Percentiles rank a stretch among this genome's conserved stretches.
These are phyloP conservation scores for Sphenostylis stenocarpa DNA, from an alignment of 306 rosid species.

Conservation along the genomic window DNA sequence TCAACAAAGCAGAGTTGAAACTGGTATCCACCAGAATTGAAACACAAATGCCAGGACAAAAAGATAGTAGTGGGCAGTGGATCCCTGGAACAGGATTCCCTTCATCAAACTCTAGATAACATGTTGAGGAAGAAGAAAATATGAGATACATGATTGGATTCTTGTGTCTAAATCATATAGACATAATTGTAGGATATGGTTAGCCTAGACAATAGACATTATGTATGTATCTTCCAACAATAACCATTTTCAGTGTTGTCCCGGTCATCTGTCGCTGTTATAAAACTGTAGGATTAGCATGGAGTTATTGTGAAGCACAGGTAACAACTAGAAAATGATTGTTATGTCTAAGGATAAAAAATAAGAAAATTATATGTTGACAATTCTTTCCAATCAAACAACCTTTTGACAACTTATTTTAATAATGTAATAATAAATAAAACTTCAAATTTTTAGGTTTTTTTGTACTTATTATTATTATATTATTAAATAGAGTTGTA, in stretches of 20 bases:
- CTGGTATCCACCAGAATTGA: background rate
- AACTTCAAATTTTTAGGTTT: no score
- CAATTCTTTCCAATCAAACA: no score
- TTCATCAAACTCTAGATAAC: background rate
- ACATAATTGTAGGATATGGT: background rate
- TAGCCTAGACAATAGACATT: background rate
- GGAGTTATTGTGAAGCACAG: background rate
- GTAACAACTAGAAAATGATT: background rate
- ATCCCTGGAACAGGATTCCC: background rate
- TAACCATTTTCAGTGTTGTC: background rate
- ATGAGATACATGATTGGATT: background rate
- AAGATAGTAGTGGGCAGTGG: background rate
- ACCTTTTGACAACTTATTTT: no score
- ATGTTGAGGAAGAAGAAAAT: background rate
- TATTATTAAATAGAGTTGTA: no score
- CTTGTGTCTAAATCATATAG: background rate
- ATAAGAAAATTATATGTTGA: no score
- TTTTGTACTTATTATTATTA: no score
- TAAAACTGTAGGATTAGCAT: background rate
- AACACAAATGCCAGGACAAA: background rate
- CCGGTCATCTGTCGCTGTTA: background rate
- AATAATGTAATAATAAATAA: no score
- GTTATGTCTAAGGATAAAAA: background rate
- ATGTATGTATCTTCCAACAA: background rate
- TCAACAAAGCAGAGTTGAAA: background rate